These are phyloP conservation scores for Fraxinus albicans DNA, from an alignment of 305 asterid species.

Conservation along the genomic window DNA sequence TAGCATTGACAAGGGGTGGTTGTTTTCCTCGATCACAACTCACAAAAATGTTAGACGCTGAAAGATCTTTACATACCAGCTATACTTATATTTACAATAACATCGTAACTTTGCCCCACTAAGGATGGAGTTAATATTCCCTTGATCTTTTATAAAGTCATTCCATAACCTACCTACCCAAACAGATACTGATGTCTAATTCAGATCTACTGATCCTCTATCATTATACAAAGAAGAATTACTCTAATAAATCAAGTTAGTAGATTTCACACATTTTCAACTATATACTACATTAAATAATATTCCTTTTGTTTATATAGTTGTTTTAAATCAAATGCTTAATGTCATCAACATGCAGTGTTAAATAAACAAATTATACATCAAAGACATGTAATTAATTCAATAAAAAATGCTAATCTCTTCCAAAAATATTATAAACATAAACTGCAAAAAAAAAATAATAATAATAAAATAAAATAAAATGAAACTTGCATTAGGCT, in stretches of 20 bases:
- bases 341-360: background rate
- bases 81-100: background rate
- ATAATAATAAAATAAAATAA: too few relatives aligned
- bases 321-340: background rate
- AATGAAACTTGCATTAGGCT: constrained; percentile 46
- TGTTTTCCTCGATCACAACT: background rate
- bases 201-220: background rate
- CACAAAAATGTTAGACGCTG: background rate
- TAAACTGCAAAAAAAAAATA: too few relatives aligned
- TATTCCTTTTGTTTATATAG: background rate
- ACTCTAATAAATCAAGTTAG: background rate
- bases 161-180: background rate
- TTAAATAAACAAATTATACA: background rate
- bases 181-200: background rate
- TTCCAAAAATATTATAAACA: background rate
- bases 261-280: background rate
- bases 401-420: background rate
- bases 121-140: background rate
- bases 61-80: background rate
- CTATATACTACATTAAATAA: background rate
- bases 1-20: background rate
- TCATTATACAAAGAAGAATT: background rate
- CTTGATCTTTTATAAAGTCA: background rate
- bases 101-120: background rate
- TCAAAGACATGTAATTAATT: background rate